phyloP scores from a whole-genome alignment of 2,329 filamentous ascomycete genomes.

The Botryosphaeria dothidea region DNA sequence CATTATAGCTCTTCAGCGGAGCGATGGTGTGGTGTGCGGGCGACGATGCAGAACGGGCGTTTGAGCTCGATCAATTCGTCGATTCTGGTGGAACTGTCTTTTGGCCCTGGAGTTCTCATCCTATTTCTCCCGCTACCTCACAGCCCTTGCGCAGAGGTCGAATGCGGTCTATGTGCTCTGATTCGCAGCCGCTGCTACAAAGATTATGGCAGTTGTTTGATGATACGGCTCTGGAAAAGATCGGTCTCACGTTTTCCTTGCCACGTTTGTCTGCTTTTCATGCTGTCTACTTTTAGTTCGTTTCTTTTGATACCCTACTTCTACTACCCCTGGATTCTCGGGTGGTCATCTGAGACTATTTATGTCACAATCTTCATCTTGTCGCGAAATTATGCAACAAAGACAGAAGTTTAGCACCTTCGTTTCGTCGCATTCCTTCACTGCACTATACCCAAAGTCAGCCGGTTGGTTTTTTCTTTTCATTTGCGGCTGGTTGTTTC shows the following conservation, averaged over 20 bases:
- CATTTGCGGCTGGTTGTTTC: too few species aligned
- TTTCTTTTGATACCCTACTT: slow-evolving; percentile 20
- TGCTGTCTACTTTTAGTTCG: not conserved
- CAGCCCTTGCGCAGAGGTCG: not conserved
- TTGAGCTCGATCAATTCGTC: too few species aligned
- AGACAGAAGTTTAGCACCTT: slow-evolving; percentile 12
- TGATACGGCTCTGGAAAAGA: not conserved
- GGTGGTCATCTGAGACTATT: slow-evolving; percentile 12
- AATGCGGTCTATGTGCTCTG: not conserved
- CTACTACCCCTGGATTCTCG: slow-evolving; percentile 1
- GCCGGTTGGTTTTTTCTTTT: not conserved
- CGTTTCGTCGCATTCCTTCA: slow-evolving; percentile 14
- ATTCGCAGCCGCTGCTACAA: not conserved
- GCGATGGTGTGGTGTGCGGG: not conserved
- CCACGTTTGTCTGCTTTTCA: slow-evolving; percentile 3
- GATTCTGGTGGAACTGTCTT: not conserved
- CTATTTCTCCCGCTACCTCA: not conserved
- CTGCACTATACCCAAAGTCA: slow-evolving; percentile 17
- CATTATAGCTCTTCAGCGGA: not conserved
- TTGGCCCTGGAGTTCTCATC: not conserved
- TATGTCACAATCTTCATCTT: slow-evolving; percentile 7
- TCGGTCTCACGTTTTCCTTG: not conserved
- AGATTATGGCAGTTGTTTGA: not conserved
- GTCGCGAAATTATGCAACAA: not conserved
- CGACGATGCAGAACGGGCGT: not conserved